Evolutionary conservation across 2,329 filamentous ascomycete species (phyloP).

Genomic region (Fusarium incarnatum): DNA sequence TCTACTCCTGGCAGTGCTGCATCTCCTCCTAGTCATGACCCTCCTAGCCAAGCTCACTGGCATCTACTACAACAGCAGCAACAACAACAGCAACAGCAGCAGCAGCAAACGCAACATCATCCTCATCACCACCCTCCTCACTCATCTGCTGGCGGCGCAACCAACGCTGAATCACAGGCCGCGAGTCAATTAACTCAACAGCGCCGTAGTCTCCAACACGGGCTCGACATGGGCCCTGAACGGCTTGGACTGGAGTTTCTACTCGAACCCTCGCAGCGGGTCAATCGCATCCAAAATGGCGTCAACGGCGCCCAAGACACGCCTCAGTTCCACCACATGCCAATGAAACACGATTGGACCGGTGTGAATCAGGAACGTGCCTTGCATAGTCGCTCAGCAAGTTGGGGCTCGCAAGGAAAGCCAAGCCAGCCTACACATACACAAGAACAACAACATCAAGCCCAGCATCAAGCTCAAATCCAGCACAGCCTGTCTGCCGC

Average conservation of each 20-base stretch:
- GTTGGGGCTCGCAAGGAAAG: conserved; percentile 43
- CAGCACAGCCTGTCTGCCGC: conserved; percentile 33
- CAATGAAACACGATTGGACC: conserved; percentile 65
- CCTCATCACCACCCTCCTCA: conserved; percentile 24
- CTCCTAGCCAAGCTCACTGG: conserved; percentile 30
- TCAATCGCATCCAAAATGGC: conserved; percentile 64
- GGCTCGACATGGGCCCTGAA: conserved; percentile 72
- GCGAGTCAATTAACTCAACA: conserved; percentile 57
- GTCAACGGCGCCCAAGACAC: conserved; percentile 61
- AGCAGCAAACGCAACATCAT: conserved; percentile 26
- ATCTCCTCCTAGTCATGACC: conserved; percentile 42
- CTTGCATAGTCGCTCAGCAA: conserved; percentile 39
- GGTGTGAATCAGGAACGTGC: conserved; percentile 45
- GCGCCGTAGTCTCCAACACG: conserved; percentile 63
- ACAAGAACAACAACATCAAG: conserved; percentile 37
- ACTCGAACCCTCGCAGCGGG: conserved; percentile 69
- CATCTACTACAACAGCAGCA: conserved; percentile 32
- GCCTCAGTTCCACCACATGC: conserved; percentile 57
- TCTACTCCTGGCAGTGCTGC: conserved; percentile 44
- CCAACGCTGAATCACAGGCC: conserved; percentile 29
- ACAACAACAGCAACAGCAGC: conserved; percentile 18
- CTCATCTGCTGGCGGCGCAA: not conserved
- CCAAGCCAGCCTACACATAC: conserved; percentile 18
- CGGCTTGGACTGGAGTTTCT: conserved; percentile 80
- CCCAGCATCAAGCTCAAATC: conserved; percentile 18